Evolutionary conservation across 2,329 filamentous ascomycete species (phyloP).

Genomic region (Sclerotinia subarctica): DNA sequence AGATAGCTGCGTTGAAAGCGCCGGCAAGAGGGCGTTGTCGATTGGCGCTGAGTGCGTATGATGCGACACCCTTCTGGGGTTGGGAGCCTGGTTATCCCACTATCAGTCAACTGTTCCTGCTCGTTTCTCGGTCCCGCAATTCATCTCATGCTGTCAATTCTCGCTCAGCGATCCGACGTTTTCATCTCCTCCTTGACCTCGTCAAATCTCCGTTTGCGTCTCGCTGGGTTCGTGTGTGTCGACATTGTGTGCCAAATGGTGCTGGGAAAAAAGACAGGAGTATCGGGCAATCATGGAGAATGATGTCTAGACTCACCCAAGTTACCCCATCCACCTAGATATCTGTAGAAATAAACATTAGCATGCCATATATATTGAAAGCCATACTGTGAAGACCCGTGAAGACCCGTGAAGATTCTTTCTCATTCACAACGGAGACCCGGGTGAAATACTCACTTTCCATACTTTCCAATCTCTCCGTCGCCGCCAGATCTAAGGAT

Average conservation of each 20-base stretch:
- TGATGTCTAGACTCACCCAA: conserved; percentile 36
- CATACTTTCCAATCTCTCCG: conserved; percentile 38
- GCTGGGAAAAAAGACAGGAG: background rate
- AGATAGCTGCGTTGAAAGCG: conserved; percentile 74
- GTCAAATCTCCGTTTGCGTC: background rate
- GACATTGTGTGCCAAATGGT: background rate
- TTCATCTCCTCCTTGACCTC: background rate
- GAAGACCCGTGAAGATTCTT: conserved; percentile 17
- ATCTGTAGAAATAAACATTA: conserved; percentile 33
- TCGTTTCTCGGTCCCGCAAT: background rate
- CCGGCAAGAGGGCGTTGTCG: conserved; percentile 85
- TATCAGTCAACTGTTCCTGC: conserved; percentile 21
- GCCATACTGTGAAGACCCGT: conserved; percentile 15
- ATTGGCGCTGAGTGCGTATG: conserved; percentile 80
- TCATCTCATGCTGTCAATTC: background rate
- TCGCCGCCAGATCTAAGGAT: conserved; percentile 36
- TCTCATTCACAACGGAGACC: conserved; percentile 9
- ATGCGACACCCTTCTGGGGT: conserved; percentile 61
- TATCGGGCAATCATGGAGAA: background rate
- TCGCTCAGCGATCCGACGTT: background rate
- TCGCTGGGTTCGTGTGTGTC: background rate
- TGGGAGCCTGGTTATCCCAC: conserved; percentile 48
- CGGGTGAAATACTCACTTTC: conserved; percentile 36
- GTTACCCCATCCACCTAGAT: conserved; percentile 38
- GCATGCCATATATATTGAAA: conserved; percentile 21